These are phyloP conservation scores for Capronia americana DNA, from an alignment of 2,329 filamentous ascomycete genomes.

Conservation along the genomic window DNA sequence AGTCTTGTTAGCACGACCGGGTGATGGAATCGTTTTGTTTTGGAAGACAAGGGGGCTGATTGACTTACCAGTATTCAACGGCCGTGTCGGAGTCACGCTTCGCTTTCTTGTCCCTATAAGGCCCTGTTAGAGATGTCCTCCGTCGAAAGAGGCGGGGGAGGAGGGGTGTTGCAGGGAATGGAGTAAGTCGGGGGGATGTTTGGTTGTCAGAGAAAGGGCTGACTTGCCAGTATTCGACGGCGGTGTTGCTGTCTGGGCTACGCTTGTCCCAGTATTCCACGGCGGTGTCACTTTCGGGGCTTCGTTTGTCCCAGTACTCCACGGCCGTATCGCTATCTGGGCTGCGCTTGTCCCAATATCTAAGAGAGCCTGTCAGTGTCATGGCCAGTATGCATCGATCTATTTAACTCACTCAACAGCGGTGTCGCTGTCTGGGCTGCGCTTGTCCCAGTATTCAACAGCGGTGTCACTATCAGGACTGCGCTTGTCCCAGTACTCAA, in stretches of 20 bases:
- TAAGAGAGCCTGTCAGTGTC: not conserved
- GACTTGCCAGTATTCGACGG: not conserved
- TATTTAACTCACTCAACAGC: too few species aligned
- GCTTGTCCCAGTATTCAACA: not conserved
- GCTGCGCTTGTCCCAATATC: not conserved
- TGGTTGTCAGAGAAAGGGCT: not conserved
- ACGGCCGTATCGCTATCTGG: not conserved
- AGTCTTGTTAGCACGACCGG: too few species aligned
- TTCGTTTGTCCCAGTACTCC: not conserved
- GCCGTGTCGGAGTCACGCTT: constrained; percentile 2
- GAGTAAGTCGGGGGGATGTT: too few species aligned
- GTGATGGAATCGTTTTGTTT: too few species aligned
- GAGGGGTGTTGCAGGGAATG: not conserved
- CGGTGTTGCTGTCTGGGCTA: not conserved
- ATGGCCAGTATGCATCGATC: too few species aligned
- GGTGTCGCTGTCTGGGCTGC: not conserved
- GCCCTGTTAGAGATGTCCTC: not conserved
- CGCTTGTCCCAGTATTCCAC: not conserved
- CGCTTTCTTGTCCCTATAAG: constrained; percentile 6
- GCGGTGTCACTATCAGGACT: not conserved
- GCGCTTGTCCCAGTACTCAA: not conserved
- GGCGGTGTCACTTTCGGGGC: not conserved
- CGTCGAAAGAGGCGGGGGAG: not conserved
- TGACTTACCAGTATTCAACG: constrained; percentile 7
- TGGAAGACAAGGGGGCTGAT: not conserved